Conservation (phyloP, 176 grass and related monocot species). For the Avena insularis region DNA sequence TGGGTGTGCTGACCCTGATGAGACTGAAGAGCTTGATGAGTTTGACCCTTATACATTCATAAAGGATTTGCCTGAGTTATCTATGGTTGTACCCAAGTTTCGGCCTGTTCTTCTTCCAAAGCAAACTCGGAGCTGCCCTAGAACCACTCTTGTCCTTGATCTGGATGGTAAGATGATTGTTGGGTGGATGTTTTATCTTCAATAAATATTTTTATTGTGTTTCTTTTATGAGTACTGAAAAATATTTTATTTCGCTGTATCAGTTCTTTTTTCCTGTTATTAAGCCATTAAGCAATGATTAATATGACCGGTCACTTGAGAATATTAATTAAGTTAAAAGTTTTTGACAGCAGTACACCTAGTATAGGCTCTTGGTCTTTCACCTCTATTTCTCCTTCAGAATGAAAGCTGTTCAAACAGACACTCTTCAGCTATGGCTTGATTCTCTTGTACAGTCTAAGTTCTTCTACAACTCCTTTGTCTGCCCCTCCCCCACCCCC, state of each 20-base stretch:
- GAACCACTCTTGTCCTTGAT: constrained; percentile 82
- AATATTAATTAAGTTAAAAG: background rate
- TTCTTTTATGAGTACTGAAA: background rate
- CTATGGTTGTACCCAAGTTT: constrained; percentile 85
- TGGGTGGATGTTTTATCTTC: background rate
- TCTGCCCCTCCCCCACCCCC: too few relatives aligned
- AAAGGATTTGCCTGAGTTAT: constrained; percentile 86
- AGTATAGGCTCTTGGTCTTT: background rate
- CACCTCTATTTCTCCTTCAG: background rate
- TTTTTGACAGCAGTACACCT: background rate
- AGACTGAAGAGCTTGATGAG: constrained; percentile 68
- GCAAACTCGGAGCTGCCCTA: constrained; percentile 94
- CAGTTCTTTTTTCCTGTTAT: background rate
- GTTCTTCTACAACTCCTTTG: background rate
- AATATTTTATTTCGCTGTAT: background rate
- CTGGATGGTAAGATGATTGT: constrained; percentile 74
- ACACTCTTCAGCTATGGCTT: background rate
- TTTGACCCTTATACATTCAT: constrained; percentile 86
- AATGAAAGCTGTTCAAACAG: background rate
- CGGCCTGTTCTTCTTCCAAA: constrained; percentile 88
- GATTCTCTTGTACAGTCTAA: background rate
- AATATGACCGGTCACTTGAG: background rate
- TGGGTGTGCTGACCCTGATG: constrained; percentile 58
- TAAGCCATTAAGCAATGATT: background rate
- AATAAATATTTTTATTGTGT: background rate